Conservation (phyloP, 352 stramenopile species). For the Pythium oligandrum region DNA sequence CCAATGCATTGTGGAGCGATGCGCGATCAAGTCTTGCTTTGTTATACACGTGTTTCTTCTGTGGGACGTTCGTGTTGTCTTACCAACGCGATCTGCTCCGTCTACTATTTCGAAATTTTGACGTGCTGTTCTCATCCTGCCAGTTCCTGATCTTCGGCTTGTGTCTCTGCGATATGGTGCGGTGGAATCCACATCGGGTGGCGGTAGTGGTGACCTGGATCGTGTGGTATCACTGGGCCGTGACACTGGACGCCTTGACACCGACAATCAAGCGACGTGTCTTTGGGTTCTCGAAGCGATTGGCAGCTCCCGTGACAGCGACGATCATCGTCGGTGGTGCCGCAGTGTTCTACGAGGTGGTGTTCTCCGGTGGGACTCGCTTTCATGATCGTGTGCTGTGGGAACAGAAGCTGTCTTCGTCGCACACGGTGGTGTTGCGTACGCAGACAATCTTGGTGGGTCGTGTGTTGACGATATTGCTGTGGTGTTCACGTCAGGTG, state of each 20-base stretch:
- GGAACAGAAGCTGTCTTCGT: neutral
- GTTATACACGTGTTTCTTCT: neutral
- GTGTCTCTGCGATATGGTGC: conserved; percentile 8
- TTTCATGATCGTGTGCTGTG: conserved; percentile 5
- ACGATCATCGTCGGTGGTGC: neutral
- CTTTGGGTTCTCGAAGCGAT: conserved; percentile 1
- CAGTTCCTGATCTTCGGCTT: conserved; percentile 1
- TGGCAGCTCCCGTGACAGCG: conserved; percentile 1
- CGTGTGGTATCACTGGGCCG: conserved; percentile 4
- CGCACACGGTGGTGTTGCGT: conserved; percentile 4
- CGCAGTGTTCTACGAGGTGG: conserved; percentile 2
- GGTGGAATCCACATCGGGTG: conserved; percentile 1
- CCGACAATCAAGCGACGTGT: conserved; percentile 1
- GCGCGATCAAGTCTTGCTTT: neutral
- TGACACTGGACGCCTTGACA: conserved; percentile 10
- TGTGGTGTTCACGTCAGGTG: conserved; percentile 10
- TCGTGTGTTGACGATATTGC: conserved; percentile 7
- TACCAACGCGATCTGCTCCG: neutral
- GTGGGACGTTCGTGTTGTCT: neutral
- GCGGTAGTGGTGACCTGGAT: conserved; percentile 5
- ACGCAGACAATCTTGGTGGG: conserved; percentile 8
- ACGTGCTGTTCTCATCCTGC: conserved; percentile 5
- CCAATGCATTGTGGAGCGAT: neutral
- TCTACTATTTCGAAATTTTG: conserved; percentile 6
- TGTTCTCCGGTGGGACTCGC: conserved; percentile 6